Conservation (phyloP, 805 yeast species). For the Saturnispora bothae region DNA sequence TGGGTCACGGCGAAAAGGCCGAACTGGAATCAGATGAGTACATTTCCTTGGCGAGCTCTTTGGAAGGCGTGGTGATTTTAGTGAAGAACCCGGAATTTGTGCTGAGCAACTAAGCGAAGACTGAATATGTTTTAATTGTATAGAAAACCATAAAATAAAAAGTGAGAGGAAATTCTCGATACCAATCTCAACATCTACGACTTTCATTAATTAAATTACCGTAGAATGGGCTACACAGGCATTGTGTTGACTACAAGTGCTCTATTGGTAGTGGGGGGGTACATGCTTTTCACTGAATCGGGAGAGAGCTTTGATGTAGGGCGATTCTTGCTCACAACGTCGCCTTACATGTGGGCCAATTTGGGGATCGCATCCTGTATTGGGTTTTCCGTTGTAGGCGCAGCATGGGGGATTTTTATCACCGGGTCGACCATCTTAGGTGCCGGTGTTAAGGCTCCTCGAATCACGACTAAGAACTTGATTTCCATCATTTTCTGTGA, state of each 20-base stretch:
- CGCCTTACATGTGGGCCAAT: conserved; percentile 96
- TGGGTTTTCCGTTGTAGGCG: conserved; percentile 91
- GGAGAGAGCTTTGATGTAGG: conserved; percentile 93
- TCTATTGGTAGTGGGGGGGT: conserved; percentile 12
- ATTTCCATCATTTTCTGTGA: conserved; percentile 97
- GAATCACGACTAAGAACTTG: conserved; percentile 93
- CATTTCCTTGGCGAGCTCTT: conserved; percentile 63
- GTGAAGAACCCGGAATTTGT: conserved; percentile 81
- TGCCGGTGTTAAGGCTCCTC: conserved; percentile 96
- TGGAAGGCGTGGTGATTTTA: conserved; percentile 90
- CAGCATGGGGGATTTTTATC: conserved; percentile 98
- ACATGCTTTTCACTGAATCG: conserved; percentile 78
- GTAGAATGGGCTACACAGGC: not conserved
- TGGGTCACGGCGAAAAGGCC: conserved; percentile 92
- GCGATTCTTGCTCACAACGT: conserved; percentile 67
- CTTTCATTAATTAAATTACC: not conserved
- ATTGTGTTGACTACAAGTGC: conserved; percentile 3
- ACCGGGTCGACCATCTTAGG: conserved; percentile 93
- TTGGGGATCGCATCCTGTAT: conserved; percentile 85
- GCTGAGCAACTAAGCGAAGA: conserved; percentile 26
- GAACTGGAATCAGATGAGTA: conserved; percentile 94
- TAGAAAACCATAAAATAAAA: not conserved
- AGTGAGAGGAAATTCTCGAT: not conserved
- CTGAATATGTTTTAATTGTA: too few species aligned
- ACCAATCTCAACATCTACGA: too few species aligned